Evolutionary conservation across 2,329 filamentous ascomycete species (phyloP), one percentile per base, ranked within the genome.

Genomic region (Lecanicillium sp.): DNA sequence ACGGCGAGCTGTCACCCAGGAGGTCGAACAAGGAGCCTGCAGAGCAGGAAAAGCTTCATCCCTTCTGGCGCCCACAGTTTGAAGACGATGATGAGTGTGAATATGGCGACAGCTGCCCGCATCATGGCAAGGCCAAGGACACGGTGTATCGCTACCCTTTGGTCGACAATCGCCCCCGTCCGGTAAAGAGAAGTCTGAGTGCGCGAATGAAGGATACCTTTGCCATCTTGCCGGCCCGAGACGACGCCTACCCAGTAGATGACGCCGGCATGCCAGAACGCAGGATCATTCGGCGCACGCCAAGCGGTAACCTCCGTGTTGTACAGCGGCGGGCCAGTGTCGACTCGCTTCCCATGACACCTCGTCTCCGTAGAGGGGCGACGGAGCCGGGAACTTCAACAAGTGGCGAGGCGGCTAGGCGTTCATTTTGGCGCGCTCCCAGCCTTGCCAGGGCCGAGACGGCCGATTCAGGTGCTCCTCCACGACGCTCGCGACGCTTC

Each of bases 301-400:
- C 75, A 4, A 83, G 78, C 54, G 80, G 80, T 2, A 83, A 75
- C 52, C 61, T 84, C 44, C 70, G 78, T 11, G 79, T 84, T 1
- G 74, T 83, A 62, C 71, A 69, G 52, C 72, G 76, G 47, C 70
- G 72, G 6, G 67, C 68, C 26, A 81, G 76, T 54, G 52, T 66
- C 17, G 70, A 74, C 30, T 73, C 72, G 2, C 52, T 75, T 26
- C 44, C 19, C 27, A 40, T 39, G 44, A 32, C 44, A n/a, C 44
- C 44, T 4, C 51, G 54, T n/a, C 55, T 55, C 15, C 54, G 55
- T 4, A 63, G 70, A 10, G 67, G 69, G 2, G 68, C 65, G 20
- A 69, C 66, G 5, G 65, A 29, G 17, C 33, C 10, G 17, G 27
- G 19, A 11, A 64, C 24, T 19, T 35, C 41, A 11, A n/a, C 17